Evolutionary conservation across 1,284 basidiomycete species (phyloP).

Genomic region (Cutaneotrichosporon sp.): DNA sequence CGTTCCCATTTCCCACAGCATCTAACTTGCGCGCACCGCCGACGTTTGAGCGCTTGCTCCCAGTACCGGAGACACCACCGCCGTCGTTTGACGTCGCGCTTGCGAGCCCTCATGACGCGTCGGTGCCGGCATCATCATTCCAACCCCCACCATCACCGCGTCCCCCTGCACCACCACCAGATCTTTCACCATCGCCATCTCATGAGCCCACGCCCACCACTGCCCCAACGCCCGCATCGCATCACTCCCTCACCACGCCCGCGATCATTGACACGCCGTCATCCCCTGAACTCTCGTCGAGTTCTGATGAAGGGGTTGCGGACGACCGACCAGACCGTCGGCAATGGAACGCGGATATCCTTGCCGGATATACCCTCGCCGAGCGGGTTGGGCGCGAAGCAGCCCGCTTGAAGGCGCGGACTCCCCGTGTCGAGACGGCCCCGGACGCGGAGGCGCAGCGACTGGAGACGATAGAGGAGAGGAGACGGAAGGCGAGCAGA

Average conservation of each 20-base stretch:
- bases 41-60: slow-evolving; percentile 22
- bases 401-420: background rate
- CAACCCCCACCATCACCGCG: background rate
- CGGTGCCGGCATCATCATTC: background rate
- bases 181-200: background rate
- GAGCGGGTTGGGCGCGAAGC: slow-evolving; percentile 44
- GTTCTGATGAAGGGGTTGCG: background rate
- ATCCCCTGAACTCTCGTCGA: background rate
- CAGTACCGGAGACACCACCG: slow-evolving; percentile 39
- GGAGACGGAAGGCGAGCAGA: background rate
- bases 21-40: slow-evolving; percentile 37
- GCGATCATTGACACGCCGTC: background rate
- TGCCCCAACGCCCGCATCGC: background rate
- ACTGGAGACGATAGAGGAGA: background rate
- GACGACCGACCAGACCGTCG: slow-evolving; percentile 39
- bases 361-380: slow-evolving; percentile 44
- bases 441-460: background rate
- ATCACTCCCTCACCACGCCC: background rate
- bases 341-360: slow-evolving; percentile 47
- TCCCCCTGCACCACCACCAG: background rate
- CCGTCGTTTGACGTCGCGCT: slow-evolving; percentile 33
- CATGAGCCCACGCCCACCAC: background rate
- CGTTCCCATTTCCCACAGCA: slow-evolving; percentile 43
- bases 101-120: background rate
- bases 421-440: background rate